These are phyloP conservation scores for Umbellularia californica DNA, from an alignment of 164 flowering plant species.

Conservation along the genomic window DNA sequence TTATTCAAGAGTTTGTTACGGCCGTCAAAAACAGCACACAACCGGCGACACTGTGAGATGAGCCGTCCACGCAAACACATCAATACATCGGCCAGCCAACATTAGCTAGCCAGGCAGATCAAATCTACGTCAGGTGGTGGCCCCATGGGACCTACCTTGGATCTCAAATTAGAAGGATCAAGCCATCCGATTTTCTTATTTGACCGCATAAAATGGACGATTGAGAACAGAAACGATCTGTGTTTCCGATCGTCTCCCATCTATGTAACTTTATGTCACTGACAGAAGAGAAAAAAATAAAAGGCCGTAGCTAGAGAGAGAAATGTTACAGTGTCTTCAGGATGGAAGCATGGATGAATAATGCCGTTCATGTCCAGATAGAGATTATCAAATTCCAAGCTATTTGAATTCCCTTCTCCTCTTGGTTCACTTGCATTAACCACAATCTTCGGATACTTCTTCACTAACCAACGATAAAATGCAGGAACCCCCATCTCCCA, in stretches of 20 bases:
- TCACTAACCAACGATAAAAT: constrained; percentile 39
- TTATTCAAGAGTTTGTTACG: too few relatives aligned
- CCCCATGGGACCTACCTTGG: too few relatives aligned
- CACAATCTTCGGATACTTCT: constrained; percentile 36
- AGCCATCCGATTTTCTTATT: too few relatives aligned
- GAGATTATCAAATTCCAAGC: constrained; percentile 48
- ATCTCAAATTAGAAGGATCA: too few relatives aligned
- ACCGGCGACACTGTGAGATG: too few relatives aligned
- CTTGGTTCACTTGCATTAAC: constrained; percentile 27
- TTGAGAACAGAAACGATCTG: too few relatives aligned
- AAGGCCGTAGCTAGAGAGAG: neutral
- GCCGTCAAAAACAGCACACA: too few relatives aligned
- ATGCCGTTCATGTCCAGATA: constrained; percentile 60
- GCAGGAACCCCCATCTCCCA: constrained; percentile 42
- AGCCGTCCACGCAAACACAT: too few relatives aligned
- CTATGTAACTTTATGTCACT: neutral
- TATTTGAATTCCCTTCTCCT: constrained; percentile 36
- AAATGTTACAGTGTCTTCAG: constrained; percentile 19
- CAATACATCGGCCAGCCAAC: too few relatives aligned
- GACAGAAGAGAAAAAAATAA: neutral
- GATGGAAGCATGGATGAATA: constrained; percentile 63
- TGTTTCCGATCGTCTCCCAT: too few relatives aligned
- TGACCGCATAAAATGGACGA: neutral
- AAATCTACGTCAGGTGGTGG: too few relatives aligned
- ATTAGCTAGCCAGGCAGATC: too few relatives aligned